Base-by-base conservation (phyloP, 371 early-diverging fungal genomes). In the Sporodiniella umbellata region DNA sequence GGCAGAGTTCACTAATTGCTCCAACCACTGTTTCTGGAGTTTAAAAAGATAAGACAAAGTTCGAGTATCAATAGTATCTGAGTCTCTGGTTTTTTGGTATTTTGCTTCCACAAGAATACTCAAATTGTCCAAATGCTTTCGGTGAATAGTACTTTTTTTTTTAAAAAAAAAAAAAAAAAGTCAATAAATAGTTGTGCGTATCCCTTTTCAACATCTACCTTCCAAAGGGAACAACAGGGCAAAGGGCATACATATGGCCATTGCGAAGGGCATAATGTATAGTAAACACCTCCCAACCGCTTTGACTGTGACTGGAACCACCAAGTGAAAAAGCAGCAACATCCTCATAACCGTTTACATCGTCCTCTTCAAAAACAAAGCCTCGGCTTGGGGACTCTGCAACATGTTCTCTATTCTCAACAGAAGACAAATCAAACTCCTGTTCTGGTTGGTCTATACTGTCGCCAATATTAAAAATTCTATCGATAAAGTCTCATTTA, bases 271-370 rank as follows among this genome's bases (percentile, higher is more conserved):
- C 61, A 50, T 68, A 76, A 31, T 66, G 72, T 1, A 76, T 58
- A 5, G 72, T 66, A 22, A 76, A 72, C 1, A 68, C 48, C 40
- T 72, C 76, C 72, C 72, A 76, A 0, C 63, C 70, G 48, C 66
- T 70, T 8, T 30, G 39, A 8, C 61, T 51, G 25, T 68, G 45
- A 43, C 62, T 70, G 26, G 44, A n/a, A 11, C 64, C 66, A 24
- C 76, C 72, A 4, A 72, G 26, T 14, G 64, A 42, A 26, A 76
- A 76, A 6, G 68, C 48, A 12, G 69, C 72, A n/a, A 59, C 70
- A 42, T 76, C 70, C 45, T 76, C 76, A n/a, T 65, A 62, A 17
- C 45, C 24, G n/a, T 47, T 33, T 10, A 64, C 69, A 8, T 60
- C 38, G 19, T 54, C 62, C 33, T 72, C 70, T 15, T 56, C 62